These are phyloP conservation scores for Ambrosia artemisiifolia DNA, from an alignment of 129 eudicot species.

Conservation along the genomic window DNA sequence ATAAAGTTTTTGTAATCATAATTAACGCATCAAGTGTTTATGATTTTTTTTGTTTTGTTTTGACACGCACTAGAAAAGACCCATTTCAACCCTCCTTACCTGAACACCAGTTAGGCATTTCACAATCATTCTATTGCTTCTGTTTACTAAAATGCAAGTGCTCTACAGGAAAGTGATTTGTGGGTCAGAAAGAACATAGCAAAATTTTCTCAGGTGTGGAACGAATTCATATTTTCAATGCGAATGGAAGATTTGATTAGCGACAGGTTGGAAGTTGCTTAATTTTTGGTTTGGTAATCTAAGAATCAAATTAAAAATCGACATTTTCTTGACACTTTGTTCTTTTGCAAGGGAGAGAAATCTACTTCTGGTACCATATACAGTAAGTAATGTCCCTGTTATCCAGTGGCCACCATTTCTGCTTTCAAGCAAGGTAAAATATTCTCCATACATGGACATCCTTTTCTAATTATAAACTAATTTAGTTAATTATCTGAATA, in stretches of 20 bases:
- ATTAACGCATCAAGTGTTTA: neutral
- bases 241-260: conserved; percentile 91
- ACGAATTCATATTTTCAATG: conserved; percentile 85
- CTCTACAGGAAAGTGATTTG: conserved; percentile 47
- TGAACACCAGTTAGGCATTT: conserved; percentile 4
- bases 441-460: neutral
- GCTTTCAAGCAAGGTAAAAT: conserved; percentile 93
- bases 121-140: conserved; percentile 14
- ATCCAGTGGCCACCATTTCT: conserved; percentile 99
- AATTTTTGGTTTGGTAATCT: neutral
- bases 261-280: conserved; percentile 50
- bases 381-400: conserved; percentile 66
- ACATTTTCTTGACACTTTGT: conserved; percentile 7
- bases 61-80: neutral
- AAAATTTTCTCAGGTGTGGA: conserved; percentile 97
- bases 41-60: neutral
- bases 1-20: conserved; percentile 7
- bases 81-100: neutral
- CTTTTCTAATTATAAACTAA: neutral
- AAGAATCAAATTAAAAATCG: neutral
- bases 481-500: conserved; percentile 6
- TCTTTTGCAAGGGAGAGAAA: conserved; percentile 67
- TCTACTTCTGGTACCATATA: conserved; percentile 95
- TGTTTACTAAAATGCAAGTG: conserved; percentile 19
- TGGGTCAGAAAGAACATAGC: conserved; percentile 64